Evolutionary conservation across 306 rosid species (phyloP).

Genomic region (Rosa chinensis): DNA sequence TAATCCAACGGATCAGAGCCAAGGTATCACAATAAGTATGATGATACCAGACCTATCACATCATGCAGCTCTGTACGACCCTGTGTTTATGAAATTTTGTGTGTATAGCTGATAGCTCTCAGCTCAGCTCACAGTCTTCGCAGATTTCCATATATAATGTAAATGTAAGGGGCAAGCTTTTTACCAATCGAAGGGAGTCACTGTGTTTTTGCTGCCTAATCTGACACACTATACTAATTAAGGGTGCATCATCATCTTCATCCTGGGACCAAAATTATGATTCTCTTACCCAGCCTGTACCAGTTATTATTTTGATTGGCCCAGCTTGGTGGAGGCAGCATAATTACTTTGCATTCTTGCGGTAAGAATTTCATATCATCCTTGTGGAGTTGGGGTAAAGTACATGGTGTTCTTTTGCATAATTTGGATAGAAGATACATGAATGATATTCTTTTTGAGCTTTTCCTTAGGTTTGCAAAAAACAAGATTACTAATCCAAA

Average conservation of each 20-base stretch:
- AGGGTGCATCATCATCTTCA: slow-evolving; percentile 8
- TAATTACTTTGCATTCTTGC: slow-evolving; percentile 17
- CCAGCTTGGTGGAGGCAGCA: slow-evolving; percentile 20
- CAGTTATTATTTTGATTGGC: slow-evolving; percentile 14
- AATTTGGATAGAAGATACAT: neutral
- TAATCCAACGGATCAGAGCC: slow-evolving; percentile 34
- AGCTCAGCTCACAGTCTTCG: slow-evolving; percentile 2
- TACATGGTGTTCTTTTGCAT: neutral
- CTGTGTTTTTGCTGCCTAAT: slow-evolving; percentile 25
- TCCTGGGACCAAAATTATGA: slow-evolving; percentile 34
- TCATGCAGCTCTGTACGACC: slow-evolving; percentile 17
- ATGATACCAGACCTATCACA: slow-evolving; percentile 37
- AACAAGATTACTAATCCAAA: neutral
- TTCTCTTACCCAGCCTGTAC: slow-evolving; percentile 10
- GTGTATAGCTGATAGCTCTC: neutral
- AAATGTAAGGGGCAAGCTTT: neutral
- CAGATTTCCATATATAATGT: slow-evolving; percentile 21
- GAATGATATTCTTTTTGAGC: neutral
- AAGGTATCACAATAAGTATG: slow-evolving; percentile 26
- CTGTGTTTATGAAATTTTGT: slow-evolving; percentile 12
- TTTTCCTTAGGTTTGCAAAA: neutral
- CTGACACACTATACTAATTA: slow-evolving; percentile 33
- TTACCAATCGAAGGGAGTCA: slow-evolving; percentile 11
- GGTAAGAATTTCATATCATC: neutral
- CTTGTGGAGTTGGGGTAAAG: neutral